These are phyloP conservation scores for California macrophylla DNA, from an alignment of 441 rosid genomes.

Conservation along the genomic window DNA sequence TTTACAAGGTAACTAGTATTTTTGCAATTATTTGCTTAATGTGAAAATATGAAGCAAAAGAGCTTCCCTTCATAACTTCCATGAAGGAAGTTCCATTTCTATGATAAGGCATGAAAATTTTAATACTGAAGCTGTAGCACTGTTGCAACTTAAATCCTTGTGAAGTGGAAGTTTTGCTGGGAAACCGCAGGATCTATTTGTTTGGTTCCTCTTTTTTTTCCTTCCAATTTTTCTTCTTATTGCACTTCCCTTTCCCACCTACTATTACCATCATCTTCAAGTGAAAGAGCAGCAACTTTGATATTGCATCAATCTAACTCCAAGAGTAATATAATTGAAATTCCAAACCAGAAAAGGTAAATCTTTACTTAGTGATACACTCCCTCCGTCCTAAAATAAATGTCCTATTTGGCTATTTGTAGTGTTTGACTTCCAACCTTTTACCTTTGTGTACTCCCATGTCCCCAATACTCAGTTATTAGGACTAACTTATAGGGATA, in stretches of 20 bases:
- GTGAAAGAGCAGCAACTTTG: background rate
- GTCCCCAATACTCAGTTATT: too few relatives aligned
- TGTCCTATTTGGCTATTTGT: too few relatives aligned
- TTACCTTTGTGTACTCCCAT: too few relatives aligned
- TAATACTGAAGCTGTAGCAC: background rate
- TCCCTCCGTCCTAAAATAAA: background rate
- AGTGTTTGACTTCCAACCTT: too few relatives aligned
- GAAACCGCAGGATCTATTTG: background rate
- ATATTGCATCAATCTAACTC: background rate
- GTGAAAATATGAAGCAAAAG: background rate
- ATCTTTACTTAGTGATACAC: background rate
- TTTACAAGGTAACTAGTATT: constrained; percentile 54
- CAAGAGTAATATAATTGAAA: background rate
- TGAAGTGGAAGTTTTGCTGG: background rate
- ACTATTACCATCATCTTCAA: background rate
- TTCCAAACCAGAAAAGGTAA: background rate
- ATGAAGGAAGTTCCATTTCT: background rate
- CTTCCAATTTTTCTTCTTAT: background rate
- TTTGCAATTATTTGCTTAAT: background rate
- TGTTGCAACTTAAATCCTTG: background rate
- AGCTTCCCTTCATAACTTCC: background rate
- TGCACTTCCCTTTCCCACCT: background rate
- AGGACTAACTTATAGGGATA: too few relatives aligned
- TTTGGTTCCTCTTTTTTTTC: background rate
- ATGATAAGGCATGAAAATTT: background rate